Evolutionary conservation across 2,329 filamentous ascomycete genomes (phyloP), one percentile per base, ranked within the genome.

Genomic region (Geoglossum cookeanum): DNA sequence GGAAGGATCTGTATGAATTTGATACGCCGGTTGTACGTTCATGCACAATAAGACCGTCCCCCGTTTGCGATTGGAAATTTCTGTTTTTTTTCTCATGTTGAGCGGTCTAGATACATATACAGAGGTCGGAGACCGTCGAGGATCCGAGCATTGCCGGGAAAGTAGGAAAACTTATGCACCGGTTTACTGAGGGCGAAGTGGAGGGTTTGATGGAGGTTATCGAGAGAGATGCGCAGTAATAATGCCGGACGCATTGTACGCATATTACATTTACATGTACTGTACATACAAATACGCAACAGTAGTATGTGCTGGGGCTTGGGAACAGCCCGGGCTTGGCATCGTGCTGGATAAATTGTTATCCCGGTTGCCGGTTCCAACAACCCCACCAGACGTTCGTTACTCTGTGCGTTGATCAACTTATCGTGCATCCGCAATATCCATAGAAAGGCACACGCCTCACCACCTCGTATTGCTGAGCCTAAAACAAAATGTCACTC

Each of bases 1-100:
- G 86, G 86, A 81, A 78, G 64, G 75, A 82, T 54, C 65, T 88
- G 0, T 91, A 91, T 66, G 85, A 89, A 58, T 87, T 89, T 66
- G 86, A 91, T 63, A 85, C 87, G 6, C 86, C 86, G 0, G 86
- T 90, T 65, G 85, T 90, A 72, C 64, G 71, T 60, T 17, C n/a
- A 37, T 3, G 13, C 6, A 13, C 35, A 22, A 37, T 37, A 13
- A 37, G 35, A 37, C 37, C 9, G 22, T 33, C 49, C 27, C 45
- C 29, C 17, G 3, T 37, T 39, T 27, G 8, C 27, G 27, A 52
- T 33, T 57, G 42, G 13, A 29, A 47, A 45, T 42, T 53, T 47
- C 30, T 35, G 37, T 4, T 55, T 27, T 4, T 11, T 15, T 55
- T 33, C 17, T 5, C 35, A 7, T 44, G 39, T 13, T 11, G 39